phyloP scores from a whole-genome alignment of 805 yeast species.

The Myxozyma monticola region DNA sequence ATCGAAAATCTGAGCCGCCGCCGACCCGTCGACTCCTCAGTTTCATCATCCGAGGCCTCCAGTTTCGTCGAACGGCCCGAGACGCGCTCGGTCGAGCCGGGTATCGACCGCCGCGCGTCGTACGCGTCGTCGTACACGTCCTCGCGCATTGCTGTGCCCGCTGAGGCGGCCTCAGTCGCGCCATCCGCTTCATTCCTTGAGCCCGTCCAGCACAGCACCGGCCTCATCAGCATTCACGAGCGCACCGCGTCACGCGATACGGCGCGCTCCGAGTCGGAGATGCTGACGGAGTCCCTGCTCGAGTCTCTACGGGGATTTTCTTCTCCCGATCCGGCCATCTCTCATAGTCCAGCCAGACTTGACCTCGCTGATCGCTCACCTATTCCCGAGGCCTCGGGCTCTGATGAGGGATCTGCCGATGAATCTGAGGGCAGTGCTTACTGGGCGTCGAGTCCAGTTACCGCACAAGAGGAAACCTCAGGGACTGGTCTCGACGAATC shows the following conservation, averaged over 20 bases:
- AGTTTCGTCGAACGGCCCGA: slow-evolving; percentile 9
- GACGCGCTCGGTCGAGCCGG: neutral
- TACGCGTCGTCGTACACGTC: no score
- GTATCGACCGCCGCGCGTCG: slow-evolving; percentile 1
- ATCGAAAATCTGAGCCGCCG: slow-evolving; percentile 12
- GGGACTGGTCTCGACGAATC: no score
- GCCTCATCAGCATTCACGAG: slow-evolving; percentile 2
- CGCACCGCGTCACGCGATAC: slow-evolving; percentile 11
- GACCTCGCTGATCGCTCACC: no score
- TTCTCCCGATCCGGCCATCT: no score
- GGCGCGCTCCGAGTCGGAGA: slow-evolving; percentile 18
- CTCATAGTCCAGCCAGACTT: no score
- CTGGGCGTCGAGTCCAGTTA: no score
- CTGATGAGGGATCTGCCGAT: no score
- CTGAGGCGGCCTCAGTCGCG: neutral
- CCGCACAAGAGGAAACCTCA: no score
- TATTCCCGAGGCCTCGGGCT: no score
- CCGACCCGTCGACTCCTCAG: slow-evolving; percentile 23
- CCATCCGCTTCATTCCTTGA: neutral
- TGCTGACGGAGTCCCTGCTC: slow-evolving; percentile 16
- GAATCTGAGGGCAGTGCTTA: no score
- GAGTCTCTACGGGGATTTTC: no score
- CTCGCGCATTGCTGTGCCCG: no score
- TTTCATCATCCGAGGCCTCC: slow-evolving; percentile 16
- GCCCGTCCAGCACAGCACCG: neutral